phyloP scores from a whole-genome alignment of 345 rosid genomes.

The Eucalyptus albens region DNA sequence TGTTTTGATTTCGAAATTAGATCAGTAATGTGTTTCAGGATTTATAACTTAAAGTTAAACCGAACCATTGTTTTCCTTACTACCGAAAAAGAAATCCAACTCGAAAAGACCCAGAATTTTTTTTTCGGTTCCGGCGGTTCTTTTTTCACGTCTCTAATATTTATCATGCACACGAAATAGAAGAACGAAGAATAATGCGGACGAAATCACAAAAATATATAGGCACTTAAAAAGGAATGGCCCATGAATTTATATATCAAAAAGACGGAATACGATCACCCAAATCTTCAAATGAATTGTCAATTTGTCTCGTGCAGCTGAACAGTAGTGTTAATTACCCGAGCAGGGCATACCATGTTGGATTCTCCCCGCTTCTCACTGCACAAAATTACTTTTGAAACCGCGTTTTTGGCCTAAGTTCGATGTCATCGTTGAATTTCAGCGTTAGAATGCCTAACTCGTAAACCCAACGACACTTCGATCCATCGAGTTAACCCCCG shows the following conservation, averaged over 20 bases:
- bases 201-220: neutral
- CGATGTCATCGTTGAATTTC: neutral
- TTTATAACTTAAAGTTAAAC: neutral
- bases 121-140: rapidly evolving
- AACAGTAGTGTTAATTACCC: neutral
- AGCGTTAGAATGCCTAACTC: neutral
- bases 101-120: neutral
- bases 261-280: neutral
- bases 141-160: neutral
- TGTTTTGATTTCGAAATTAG: neutral
- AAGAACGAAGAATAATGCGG: neutral
- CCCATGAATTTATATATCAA: neutral
- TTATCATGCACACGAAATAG: neutral
- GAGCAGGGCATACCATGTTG: neutral
- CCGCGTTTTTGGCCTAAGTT: neutral
- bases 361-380: neutral
- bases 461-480: neutral
- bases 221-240: neutral
- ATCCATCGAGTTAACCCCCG: neutral
- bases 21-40: neutral
- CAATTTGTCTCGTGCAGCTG: neutral
- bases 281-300: neutral
- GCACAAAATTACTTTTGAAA: neutral
- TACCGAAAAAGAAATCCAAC: neutral
- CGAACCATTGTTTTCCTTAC: neutral